A percentile compares a stretch with the other conserved stretches of the same genome.
These are phyloP conservation scores for Phytophthora colocasiae DNA, from an alignment of 352 stramenopile genomes.

Conservation along the genomic window DNA sequence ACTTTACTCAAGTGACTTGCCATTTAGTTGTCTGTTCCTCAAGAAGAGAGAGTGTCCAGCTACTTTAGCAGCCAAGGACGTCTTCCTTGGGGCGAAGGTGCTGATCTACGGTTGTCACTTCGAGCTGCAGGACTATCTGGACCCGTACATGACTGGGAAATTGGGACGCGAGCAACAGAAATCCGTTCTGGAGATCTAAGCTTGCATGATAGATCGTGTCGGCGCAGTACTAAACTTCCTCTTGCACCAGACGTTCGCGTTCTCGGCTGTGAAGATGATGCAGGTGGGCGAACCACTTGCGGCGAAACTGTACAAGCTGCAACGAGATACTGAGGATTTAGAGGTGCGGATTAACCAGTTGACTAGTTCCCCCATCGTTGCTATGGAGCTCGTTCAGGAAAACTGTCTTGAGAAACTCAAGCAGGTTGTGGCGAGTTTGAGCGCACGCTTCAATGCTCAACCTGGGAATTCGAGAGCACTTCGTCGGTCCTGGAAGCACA, in stretches of 20 bases:
- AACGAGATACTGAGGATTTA: slow-evolving; percentile 44
- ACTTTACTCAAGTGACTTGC: too few species aligned
- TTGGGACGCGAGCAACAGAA: slow-evolving; percentile 79
- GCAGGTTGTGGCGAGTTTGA: slow-evolving; percentile 53
- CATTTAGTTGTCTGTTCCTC: slow-evolving; percentile 84
- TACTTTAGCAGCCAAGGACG: slow-evolving; percentile 73
- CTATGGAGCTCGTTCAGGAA: slow-evolving; percentile 79
- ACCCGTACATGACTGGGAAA: slow-evolving; percentile 75
- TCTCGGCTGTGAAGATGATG: slow-evolving; percentile 86
- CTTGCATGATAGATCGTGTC: slow-evolving; percentile 53
- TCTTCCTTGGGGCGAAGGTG: slow-evolving; percentile 85
- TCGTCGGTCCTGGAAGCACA: slow-evolving; percentile 63
- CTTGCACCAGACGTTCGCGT: slow-evolving; percentile 68
- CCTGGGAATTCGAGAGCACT: slow-evolving; percentile 61
- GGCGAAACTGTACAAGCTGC: slow-evolving; percentile 62
- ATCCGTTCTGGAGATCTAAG: slow-evolving; percentile 72
- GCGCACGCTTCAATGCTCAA: slow-evolving; percentile 48
- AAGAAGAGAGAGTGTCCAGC: slow-evolving; percentile 89
- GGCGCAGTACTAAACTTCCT: slow-evolving; percentile 64
- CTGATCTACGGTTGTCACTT: slow-evolving; percentile 84
- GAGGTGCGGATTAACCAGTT: slow-evolving; percentile 48
- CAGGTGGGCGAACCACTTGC: slow-evolving; percentile 52
- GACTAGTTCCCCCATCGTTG: slow-evolving; percentile 49
- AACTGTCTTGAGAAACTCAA: slow-evolving; percentile 76
- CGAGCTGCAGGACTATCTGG: slow-evolving; percentile 86